Base-by-base conservation (phyloP, 129 eudicot species). In the Helianthus tuberosus region DNA sequence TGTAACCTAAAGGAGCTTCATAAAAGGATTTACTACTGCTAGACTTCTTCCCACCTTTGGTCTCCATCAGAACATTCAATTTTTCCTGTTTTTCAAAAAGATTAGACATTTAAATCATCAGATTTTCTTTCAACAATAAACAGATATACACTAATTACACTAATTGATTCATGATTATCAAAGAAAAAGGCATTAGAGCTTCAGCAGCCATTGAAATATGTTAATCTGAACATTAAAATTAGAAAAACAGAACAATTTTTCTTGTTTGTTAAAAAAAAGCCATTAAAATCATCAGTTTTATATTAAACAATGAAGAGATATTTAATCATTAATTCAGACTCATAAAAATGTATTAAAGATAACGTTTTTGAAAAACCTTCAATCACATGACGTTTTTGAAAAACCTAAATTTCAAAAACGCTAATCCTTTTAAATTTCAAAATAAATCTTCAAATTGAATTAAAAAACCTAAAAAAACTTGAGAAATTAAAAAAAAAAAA, bases 1-100 rank as follows among this genome's bases (percentile, higher is more conserved):
- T 86, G 97, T 94, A 94, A 62, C 96, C 96, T 8, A 94, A 89
- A 86, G 98, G 96, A 75, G 97, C 97, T 89, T 92, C 97, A 76
- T 92, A 88, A 53, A 81, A 75, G 38, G 96, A 90, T 52, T 74
- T 85, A 83, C 91, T 89, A 87, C 95, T 90, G 84, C 97, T 90
- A 83, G 97, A 88, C 93, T 94, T 84, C 83, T 93, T 90, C 80
- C 98, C 98, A 81, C 97, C 97, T 88, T 94, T 86, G 8, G 96
- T 65, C 79, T 94, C 98, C 98, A 94, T 94, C 78, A 90, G 84
- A 83, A 62, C 98, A 94, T 94, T 87, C 96, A 90, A 39, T 77
- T 67, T 71, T 68, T 8, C 79, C 88, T 78, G 84, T 69, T 17
- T 35, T 48, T 11, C 29, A 69, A 77, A 69, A 29, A 3, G 2